Evolutionary conservation across 495 filamentous ascomycete species (phyloP).

Genomic region (Trichoderma parareesei): DNA sequence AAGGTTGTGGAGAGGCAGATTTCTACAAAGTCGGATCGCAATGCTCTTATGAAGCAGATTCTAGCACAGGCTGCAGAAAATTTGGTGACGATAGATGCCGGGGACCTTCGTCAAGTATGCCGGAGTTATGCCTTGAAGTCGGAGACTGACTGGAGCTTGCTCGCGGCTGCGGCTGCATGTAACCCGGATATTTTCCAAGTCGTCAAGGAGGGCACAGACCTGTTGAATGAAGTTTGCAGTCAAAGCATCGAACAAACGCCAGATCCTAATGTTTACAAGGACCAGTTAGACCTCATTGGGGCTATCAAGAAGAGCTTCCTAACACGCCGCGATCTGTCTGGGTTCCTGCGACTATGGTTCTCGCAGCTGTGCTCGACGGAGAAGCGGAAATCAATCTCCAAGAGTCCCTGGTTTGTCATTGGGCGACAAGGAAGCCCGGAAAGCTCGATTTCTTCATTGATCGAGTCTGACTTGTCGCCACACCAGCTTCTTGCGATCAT

Average conservation of each 20-base stretch:
- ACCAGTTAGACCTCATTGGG: conserved; percentile 28
- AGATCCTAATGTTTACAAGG: neutral
- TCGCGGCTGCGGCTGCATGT: conserved; percentile 53
- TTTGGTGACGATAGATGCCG: conserved; percentile 15
- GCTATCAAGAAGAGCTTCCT: conserved; percentile 56
- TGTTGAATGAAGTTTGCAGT: conserved; percentile 29
- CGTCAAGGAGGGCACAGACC: conserved; percentile 22
- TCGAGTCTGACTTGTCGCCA: neutral
- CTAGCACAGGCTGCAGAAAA: conserved; percentile 32
- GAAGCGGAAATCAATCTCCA: conserved; percentile 17
- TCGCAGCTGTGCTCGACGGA: conserved; percentile 43
- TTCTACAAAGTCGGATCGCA: conserved; percentile 13
- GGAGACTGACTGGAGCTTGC: conserved; percentile 51
- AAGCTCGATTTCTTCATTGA: neutral
- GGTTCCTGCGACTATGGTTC: conserved; percentile 53
- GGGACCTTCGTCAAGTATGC: conserved; percentile 33
- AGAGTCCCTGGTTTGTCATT: conserved; percentile 4
- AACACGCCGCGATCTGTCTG: conserved; percentile 45
- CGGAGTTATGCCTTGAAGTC: conserved; percentile 29
- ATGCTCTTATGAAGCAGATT: conserved; percentile 26
- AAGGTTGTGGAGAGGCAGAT: conserved; percentile 34
- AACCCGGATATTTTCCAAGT: conserved; percentile 62
- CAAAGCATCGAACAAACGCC: conserved; percentile 19
- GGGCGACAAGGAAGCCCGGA: neutral
- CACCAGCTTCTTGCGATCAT: conserved; percentile 3